Conservation (phyloP, 1,284 basidiomycete genomes). For the Sanghuangporus weigelae region DNA sequence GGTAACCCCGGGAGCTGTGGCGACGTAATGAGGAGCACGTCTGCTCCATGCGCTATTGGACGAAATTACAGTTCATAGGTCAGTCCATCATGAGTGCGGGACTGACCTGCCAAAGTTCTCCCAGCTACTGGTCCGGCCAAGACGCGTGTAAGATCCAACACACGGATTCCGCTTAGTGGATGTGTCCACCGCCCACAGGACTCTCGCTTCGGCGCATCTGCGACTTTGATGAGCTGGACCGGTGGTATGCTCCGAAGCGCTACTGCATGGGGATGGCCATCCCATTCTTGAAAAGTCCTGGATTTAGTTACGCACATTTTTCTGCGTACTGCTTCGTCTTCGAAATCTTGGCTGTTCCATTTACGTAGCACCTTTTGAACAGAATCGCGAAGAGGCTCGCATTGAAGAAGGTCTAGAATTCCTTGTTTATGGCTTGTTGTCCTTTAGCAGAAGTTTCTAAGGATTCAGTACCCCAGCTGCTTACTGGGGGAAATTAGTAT, state of each 20-base stretch:
- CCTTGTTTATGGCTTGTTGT: slow-evolving; percentile 45
- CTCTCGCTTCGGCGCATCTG: slow-evolving; percentile 40
- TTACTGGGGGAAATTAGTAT: slow-evolving; percentile 64
- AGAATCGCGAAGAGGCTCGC: slow-evolving; percentile 31
- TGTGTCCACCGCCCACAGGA: slow-evolving; percentile 17
- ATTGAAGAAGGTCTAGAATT: slow-evolving; percentile 41
- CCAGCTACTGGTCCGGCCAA: slow-evolving; percentile 56
- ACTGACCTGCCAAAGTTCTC: slow-evolving; percentile 47
- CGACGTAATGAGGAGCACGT: slow-evolving; percentile 55
- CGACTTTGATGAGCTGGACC: slow-evolving; percentile 41
- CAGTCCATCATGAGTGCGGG: not conserved
- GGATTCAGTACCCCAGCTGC: slow-evolving; percentile 17
- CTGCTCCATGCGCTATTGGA: slow-evolving; percentile 50
- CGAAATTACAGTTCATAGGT: not conserved
- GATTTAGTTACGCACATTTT: slow-evolving; percentile 52
- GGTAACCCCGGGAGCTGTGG: slow-evolving; percentile 52
- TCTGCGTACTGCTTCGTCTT: slow-evolving; percentile 39
- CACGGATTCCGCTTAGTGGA: slow-evolving; percentile 46
- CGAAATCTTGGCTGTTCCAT: slow-evolving; percentile 48
- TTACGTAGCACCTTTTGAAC: slow-evolving; percentile 37
- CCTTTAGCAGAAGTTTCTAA: not conserved
- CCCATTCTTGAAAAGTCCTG: slow-evolving; percentile 48
- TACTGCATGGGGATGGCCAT: slow-evolving; percentile 41
- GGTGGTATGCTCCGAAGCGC: slow-evolving; percentile 36
- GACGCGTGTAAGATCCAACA: slow-evolving; percentile 55